Percentiles rank a stretch among this genome's conserved stretches.
Evolutionary conservation across 208 protist genomes (phyloP).

Genomic region (Leishmania tropica): DNA sequence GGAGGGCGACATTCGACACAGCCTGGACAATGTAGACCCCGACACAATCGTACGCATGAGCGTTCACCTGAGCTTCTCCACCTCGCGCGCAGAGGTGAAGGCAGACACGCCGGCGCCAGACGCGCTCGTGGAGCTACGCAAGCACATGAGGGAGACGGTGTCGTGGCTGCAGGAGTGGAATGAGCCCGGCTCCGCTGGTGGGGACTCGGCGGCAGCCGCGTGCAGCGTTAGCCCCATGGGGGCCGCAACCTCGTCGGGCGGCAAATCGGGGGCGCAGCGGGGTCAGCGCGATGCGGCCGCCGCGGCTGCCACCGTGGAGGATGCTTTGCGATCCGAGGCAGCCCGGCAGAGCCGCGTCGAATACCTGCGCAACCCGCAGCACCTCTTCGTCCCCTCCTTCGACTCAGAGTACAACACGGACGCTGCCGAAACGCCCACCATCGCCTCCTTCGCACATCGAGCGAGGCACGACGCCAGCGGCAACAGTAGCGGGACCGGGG

Average conservation of each 20-base stretch:
- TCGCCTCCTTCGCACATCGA: background rate
- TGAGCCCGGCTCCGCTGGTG: slow-evolving; percentile 1
- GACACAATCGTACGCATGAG: slow-evolving; percentile 29
- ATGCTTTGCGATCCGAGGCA: slow-evolving; percentile 39
- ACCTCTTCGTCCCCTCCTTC: slow-evolving; percentile 49
- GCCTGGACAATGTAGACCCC: slow-evolving; percentile 45
- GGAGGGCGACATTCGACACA: slow-evolving; percentile 8
- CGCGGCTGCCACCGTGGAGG: slow-evolving; percentile 40
- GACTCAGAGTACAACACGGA: slow-evolving; percentile 21
- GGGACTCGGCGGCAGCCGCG: background rate
- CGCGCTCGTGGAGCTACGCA: slow-evolving; percentile 34
- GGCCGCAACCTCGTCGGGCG: background rate
- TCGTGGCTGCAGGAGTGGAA: slow-evolving; percentile 26
- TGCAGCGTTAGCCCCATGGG: background rate
- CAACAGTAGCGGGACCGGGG: slow-evolving; percentile 1
- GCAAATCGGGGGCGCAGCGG: slow-evolving; percentile 5
- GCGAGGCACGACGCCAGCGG: slow-evolving; percentile 10
- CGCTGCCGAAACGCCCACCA: background rate
- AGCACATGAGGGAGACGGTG: slow-evolving; percentile 28
- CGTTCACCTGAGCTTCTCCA: slow-evolving; percentile 49
- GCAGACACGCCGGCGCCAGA: slow-evolving; percentile 36
- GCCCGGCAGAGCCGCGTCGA: slow-evolving; percentile 49
- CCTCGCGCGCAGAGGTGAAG: slow-evolving; percentile 56
- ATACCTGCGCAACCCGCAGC: slow-evolving; percentile 66
- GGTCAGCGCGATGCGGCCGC: slow-evolving; percentile 22